Base-by-base conservation (phyloP, 2,329 filamentous ascomycete species). In the Phialocephala subalpina region DNA sequence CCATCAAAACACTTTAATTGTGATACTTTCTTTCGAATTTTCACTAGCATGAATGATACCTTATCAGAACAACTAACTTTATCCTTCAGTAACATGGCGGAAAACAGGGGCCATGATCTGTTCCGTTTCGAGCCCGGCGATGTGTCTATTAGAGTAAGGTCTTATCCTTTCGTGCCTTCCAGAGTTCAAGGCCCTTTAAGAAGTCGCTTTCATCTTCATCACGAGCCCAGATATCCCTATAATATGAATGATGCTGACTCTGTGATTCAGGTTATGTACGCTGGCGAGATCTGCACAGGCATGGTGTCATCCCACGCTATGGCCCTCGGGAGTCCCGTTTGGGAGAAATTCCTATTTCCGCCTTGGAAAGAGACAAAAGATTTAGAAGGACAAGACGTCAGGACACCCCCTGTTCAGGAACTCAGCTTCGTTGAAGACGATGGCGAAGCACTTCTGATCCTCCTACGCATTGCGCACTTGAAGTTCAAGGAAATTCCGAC, bases 321-420 rank as follows among this genome's bases (percentile, higher is more conserved):
- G 40, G 40, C 33, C 1, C 58, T 66, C 11, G 65, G 65, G 16
- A 69, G 65, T 56, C 65, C 62, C 0, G 60, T 69, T 18, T 67
- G 67, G 67, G 57, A 62, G 25, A 69, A 67, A 20, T 65, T 63
- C n/a, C 33, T 68, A 3, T 65, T 55, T 38, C 66, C 62, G 6
- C 62, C 62, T 16, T 65, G 58, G 58, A 52, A 58, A 11, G n/a
- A 33, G 9, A 27, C 25, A 16, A 18, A 16, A 52, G 18, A n/a
- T 3, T 27, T 7, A 55, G 45, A 25, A 29, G 12, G 58, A 53
- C 9, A 27, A 33, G 14, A 42, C 47, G 8, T 27, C 27, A 7
- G 22, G 20, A 38, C 18, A 56, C 29, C 29, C 29, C 29, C 29
- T 33, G 29, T 33, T 33, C 29, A 33, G 29, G 4, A 9, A 36